phyloP scores from a whole-genome alignment of 106 monocot species.

The Dendrobium huoshanense region DNA sequence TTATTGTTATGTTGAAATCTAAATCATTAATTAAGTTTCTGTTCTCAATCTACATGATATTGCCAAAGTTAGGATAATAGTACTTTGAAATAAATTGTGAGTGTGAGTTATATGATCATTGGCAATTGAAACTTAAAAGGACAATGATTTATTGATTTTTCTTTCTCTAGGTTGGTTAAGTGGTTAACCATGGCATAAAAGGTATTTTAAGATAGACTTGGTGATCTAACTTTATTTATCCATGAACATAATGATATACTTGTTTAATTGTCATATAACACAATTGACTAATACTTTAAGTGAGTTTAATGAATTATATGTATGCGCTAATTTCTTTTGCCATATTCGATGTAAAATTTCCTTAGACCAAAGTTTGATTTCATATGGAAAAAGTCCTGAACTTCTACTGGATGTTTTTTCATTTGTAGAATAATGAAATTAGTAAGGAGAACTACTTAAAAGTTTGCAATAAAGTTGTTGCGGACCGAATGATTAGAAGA shows the following conservation, averaged over 20 bases:
- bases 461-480: constrained; percentile 38
- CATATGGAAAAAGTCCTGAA: not conserved
- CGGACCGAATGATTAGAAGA: constrained; percentile 37
- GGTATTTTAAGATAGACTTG: not conserved
- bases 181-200: not conserved
- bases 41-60: not conserved
- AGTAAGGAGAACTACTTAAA: constrained; percentile 38
- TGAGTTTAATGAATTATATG: not conserved
- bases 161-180: no score
- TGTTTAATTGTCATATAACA: not conserved
- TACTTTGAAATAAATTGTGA: not conserved
- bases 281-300: not conserved
- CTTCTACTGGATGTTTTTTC: not conserved
- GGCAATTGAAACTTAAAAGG: no score
- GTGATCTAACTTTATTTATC: not conserved
- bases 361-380: not conserved
- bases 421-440: constrained; percentile 36
- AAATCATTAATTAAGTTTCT: not conserved
- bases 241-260: no score
- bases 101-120: no score
- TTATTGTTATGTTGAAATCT: not conserved
- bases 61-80: not conserved
- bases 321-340: not conserved
- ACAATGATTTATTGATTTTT: no score
- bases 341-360: not conserved